Evolutionary conservation across 306 rosid genomes (phyloP).

Genomic region (Gynostemma pentaphyllum): DNA sequence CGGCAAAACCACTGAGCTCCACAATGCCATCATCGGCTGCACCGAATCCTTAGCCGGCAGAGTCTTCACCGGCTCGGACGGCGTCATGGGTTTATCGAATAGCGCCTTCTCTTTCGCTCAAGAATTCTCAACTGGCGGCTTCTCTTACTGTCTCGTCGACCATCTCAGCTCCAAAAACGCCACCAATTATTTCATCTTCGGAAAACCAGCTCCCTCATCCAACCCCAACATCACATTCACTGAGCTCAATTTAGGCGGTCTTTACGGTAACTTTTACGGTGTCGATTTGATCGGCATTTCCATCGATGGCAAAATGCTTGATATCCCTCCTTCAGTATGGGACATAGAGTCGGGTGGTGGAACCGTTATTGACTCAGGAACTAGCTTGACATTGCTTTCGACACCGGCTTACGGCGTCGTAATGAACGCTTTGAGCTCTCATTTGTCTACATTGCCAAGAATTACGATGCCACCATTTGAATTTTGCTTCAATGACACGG

Average conservation of each 20-base stretch:
- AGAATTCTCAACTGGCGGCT: constrained; percentile 28
- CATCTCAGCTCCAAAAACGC: constrained; percentile 37
- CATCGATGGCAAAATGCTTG: constrained; percentile 24
- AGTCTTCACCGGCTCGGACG: constrained; percentile 30
- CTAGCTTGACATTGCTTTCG: constrained; percentile 29
- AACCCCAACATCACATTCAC: constrained; percentile 18
- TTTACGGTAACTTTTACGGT: constrained; percentile 28
- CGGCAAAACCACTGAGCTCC: constrained; percentile 28
- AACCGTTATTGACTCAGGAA: constrained; percentile 56
- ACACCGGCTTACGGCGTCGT: constrained; percentile 31
- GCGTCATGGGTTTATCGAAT: constrained; percentile 55
- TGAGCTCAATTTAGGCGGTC: constrained; percentile 14
- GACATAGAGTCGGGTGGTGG: constrained; percentile 37
- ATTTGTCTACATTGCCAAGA: not conserved
- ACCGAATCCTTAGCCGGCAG: constrained; percentile 22
- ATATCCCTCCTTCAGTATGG: constrained; percentile 44
- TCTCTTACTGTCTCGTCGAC: constrained; percentile 77
- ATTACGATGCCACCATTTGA: constrained; percentile 11
- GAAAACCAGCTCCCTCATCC: constrained; percentile 1
- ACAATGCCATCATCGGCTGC: constrained; percentile 50
- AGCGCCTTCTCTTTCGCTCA: constrained; percentile 28
- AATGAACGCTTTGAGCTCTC: constrained; percentile 13
- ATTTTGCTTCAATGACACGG: constrained; percentile 34
- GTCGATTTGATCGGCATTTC: constrained; percentile 36
- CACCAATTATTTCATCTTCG: constrained; percentile 42